Percentiles rank a stretch among this genome's conserved stretches.
phyloP scores from a whole-genome alignment of 768 basidiomycete species.

The Amanita muscaria region DNA sequence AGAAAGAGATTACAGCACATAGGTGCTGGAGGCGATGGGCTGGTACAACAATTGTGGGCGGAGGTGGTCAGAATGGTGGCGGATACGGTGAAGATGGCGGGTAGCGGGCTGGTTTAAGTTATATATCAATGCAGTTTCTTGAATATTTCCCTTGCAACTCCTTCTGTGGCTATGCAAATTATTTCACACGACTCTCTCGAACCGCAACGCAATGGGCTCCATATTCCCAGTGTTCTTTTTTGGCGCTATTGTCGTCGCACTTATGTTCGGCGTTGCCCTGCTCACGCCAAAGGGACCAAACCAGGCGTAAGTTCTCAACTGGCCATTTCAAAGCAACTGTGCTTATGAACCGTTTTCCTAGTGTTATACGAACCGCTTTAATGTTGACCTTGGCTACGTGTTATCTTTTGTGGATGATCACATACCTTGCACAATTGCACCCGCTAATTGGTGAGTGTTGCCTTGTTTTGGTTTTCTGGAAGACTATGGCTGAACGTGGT shows the following conservation, averaged over 20 bases:
- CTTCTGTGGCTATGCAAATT: neutral
- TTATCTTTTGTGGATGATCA: conserved; percentile 96
- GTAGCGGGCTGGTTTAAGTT: conserved; percentile 54
- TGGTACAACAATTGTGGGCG: conserved; percentile 35
- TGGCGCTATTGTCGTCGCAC: conserved; percentile 51
- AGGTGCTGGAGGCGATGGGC: conserved; percentile 29
- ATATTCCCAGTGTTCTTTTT: conserved; percentile 61
- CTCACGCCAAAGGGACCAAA: conserved; percentile 80
- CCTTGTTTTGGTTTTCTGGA: neutral
- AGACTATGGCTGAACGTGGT: neutral
- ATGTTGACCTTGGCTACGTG: conserved; percentile 74
- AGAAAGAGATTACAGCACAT: conserved; percentile 41
- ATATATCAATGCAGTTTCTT: too few species aligned
- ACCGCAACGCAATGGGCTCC: conserved; percentile 59
- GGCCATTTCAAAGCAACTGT: too few species aligned
- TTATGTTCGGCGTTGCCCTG: conserved; percentile 59
- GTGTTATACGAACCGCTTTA: conserved; percentile 73
- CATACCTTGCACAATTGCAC: conserved; percentile 92
- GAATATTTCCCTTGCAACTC: neutral
- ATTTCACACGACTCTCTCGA: too few species aligned
- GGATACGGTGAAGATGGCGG: conserved; percentile 72
- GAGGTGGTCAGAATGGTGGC: conserved; percentile 43
- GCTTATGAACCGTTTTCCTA: conserved; percentile 24
- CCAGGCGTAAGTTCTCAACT: conserved; percentile 75
- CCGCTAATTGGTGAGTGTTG: conserved; percentile 71